Base-by-base conservation (phyloP, 1,284 basidiomycete species). In the Psilocybe mexicana region DNA sequence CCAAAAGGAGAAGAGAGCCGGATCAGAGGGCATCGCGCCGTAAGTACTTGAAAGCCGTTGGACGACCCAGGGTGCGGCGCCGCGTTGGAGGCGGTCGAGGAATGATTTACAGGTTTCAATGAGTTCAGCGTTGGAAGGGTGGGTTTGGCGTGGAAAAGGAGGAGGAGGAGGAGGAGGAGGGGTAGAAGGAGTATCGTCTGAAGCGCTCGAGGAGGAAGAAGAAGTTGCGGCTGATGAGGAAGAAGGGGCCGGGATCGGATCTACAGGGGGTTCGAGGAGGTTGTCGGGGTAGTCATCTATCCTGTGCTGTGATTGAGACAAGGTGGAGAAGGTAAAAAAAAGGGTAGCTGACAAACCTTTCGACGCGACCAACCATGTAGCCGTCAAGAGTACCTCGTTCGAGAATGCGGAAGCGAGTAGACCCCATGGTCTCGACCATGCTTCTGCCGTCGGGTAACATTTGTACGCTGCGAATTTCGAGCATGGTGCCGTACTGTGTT, bases 401-500 rank as follows among this genome's bases (percentile, higher is more conserved):
- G 59, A 96, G 74, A 61, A 97, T 81, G 50, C 91, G 83, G 74
- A 98, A 98, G 10, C 96, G 86, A 70, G 86, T 85, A 5, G 85
- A 84, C 1, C 95, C 95, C 71, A 87, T 84, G 0, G 93, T 91
- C 72, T 96, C 91, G 36, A 97, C 88, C 78, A 96, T 85, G 69
- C 91, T 93, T 43, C 95, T 79, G 6, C 96, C 95, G 72, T 98
- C 96, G 1, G 87, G 80, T 23, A 95, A 79, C 86, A 94, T 93
- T 70, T 93, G 90, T 8, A 96, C 92, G 64, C 82, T 87, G 64
- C 83, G 82, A 59, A 98, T 96, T 71, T 94, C 87, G 51, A 97
- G 81, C 90, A 98, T 96, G 28, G 94, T 98, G 2, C 95, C 95
- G 73, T 91, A 98, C 58, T 91, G 87, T 51, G 83, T 78, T 36